Evolutionary conservation across 345 rosid species (phyloP).

Genomic region (Salix brachista): DNA sequence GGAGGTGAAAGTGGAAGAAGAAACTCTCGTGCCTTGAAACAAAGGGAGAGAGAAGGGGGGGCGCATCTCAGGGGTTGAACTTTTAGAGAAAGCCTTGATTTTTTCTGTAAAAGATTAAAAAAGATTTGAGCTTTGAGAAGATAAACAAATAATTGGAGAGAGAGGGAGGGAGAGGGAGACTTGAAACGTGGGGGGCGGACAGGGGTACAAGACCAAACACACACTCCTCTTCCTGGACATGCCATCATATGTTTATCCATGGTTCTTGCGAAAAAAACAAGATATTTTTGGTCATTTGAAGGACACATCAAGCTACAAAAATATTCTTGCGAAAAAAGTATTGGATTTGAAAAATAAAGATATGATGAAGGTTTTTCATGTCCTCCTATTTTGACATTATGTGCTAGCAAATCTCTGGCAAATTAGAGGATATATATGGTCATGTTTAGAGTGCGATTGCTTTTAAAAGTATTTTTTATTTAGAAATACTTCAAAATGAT

Average conservation of each 20-base stretch:
- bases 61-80: constrained; percentile 20
- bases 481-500: too few species aligned
- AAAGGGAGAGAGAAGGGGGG: constrained; percentile 18
- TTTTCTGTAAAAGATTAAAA: too few species aligned
- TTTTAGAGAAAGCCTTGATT: not conserved
- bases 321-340: not conserved
- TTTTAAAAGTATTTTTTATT: too few species aligned
- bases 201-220: not conserved
- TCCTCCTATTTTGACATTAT: too few species aligned
- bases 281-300: not conserved
- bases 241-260: not conserved
- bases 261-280: not conserved
- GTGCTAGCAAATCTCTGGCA: too few species aligned
- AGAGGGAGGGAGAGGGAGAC: not conserved
- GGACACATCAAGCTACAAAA: not conserved
- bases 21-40: constrained; percentile 12
- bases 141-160: constrained; percentile 14
- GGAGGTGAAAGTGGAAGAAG: constrained; percentile 18
- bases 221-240: not conserved
- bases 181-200: too few species aligned
- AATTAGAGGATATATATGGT: too few species aligned
- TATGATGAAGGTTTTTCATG: too few species aligned
- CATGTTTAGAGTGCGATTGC: too few species aligned
- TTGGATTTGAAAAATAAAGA: not conserved
- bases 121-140: constrained; percentile 6